Evolutionary conservation across 352 stramenopile species (phyloP).

Genomic region (Globisporangium mamillatum): DNA sequence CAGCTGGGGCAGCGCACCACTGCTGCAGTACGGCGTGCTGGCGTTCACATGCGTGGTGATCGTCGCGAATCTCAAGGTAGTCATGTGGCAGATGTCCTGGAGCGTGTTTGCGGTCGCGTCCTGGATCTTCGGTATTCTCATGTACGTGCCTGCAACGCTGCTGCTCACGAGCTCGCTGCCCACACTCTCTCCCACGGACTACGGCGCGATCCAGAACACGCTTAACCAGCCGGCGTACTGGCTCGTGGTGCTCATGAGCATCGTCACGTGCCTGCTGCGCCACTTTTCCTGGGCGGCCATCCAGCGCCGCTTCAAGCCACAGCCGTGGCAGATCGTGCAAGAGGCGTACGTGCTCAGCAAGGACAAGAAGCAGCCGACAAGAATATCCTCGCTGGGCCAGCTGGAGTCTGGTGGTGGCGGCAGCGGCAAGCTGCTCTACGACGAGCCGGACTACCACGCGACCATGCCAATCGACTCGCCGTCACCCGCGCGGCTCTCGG

Average conservation of each 20-base stretch:
- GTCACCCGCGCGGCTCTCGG: slow-evolving; percentile 6
- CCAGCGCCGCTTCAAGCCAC: slow-evolving; percentile 69
- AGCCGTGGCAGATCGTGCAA: slow-evolving; percentile 81
- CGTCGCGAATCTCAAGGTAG: slow-evolving; percentile 91
- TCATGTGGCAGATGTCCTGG: slow-evolving; percentile 80
- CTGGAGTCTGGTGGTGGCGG: not conserved
- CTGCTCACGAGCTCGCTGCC: slow-evolving; percentile 65
- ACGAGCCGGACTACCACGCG: not conserved
- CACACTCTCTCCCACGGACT: slow-evolving; percentile 60
- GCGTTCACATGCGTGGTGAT: slow-evolving; percentile 94
- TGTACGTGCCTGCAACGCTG: slow-evolving; percentile 61
- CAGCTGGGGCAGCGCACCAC: slow-evolving; percentile 80
- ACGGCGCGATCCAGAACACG: slow-evolving; percentile 74
- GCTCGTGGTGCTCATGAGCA: slow-evolving; percentile 61
- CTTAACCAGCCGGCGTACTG: slow-evolving; percentile 63
- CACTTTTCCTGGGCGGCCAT: slow-evolving; percentile 72
- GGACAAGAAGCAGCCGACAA: not conserved
- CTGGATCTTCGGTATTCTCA: slow-evolving; percentile 63
- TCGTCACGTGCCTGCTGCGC: slow-evolving; percentile 52
- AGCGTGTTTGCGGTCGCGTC: slow-evolving; percentile 35
- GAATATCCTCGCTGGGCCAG: not conserved
- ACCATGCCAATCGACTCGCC: not conserved
- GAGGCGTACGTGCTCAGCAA: slow-evolving; percentile 57
- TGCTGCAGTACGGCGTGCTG: slow-evolving; percentile 90
- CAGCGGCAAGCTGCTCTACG: not conserved